A percentile compares a stretch with the other conserved stretches of the same genome.
Conservation (phyloP, 1,284 basidiomycete species). For the Ustilago shanxiensis region DNA sequence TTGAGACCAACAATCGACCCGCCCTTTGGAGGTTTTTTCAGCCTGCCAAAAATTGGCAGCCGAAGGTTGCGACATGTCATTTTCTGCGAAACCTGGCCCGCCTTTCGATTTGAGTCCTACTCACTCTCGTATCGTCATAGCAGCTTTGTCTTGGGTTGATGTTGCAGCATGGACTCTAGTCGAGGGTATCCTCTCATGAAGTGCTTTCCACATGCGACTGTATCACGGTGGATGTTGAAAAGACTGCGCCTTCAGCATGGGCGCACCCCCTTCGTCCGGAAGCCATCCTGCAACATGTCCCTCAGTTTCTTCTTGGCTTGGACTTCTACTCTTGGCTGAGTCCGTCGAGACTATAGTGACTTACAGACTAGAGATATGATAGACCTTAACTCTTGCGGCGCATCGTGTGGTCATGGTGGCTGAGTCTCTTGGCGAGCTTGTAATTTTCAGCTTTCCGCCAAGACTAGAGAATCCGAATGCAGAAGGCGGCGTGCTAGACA, state of each 20-base stretch:
- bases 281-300: background rate
- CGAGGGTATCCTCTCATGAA: too few species aligned
- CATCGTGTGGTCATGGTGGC: background rate
- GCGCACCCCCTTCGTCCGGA: background rate
- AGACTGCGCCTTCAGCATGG: background rate
- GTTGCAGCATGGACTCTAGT: too few species aligned
- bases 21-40: slow-evolving; percentile 5
- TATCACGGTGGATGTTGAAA: slow-evolving; percentile 3
- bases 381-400: background rate
- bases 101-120: too few species aligned
- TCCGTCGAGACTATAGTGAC: background rate
- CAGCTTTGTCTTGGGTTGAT: too few species aligned
- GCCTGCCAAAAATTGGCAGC: background rate
- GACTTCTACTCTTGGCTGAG: background rate
- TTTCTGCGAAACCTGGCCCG: slow-evolving; percentile 43
- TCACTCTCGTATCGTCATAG: too few species aligned
- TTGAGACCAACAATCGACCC: slow-evolving; percentile 17
- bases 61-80: slow-evolving; percentile 45
- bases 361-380: background rate
- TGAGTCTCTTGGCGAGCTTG: background rate
- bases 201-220: background rate
- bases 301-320: background rate
- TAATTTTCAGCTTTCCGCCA: background rate
- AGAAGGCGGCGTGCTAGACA: background rate
- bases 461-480: background rate